Percentiles rank a stretch among this genome's conserved stretches.
Conservation (phyloP, 108 stramenopile genomes). For the Pseudonitzschia delicatissima region DNA sequence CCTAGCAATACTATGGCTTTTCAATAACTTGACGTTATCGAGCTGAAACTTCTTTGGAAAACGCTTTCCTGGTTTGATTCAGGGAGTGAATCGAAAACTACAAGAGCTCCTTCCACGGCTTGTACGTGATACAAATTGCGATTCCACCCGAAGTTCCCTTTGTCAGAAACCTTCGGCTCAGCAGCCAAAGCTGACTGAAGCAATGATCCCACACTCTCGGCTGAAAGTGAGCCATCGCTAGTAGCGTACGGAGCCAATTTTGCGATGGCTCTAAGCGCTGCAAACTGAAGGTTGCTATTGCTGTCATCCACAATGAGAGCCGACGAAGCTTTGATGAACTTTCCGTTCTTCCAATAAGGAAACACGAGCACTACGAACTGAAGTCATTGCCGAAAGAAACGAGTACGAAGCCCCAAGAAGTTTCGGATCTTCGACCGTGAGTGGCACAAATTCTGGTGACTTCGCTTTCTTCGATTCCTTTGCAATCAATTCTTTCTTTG, state of each 20-base stretch:
- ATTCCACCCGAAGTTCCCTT: constrained; percentile 8
- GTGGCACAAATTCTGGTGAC: constrained; percentile 10
- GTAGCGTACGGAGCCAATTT: constrained; percentile 23
- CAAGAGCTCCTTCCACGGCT: constrained; percentile 46
- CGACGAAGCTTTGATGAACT: constrained; percentile 33
- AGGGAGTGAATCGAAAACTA: constrained; percentile 38
- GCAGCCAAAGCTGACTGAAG: constrained; percentile 12
- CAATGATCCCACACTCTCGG: constrained; percentile 16
- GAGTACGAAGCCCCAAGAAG: constrained; percentile 23
- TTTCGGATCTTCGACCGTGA: constrained; percentile 23
- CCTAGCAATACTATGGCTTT: constrained; percentile 29
- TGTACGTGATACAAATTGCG: constrained; percentile 20
- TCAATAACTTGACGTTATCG: constrained; percentile 37
- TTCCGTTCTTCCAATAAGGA: constrained; percentile 13
- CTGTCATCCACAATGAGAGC: constrained; percentile 8
- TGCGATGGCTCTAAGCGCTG: constrained; percentile 22
- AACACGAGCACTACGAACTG: constrained; percentile 12
- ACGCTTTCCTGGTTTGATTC: constrained; percentile 24
- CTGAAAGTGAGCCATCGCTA: constrained; percentile 4
- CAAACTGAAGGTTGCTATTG: constrained; percentile 21
- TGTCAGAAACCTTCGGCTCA: not conserved
- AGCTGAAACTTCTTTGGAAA: constrained; percentile 17
- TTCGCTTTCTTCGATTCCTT: not conserved
- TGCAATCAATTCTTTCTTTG: not conserved
- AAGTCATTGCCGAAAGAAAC: constrained; percentile 34